phyloP scores from a whole-genome alignment of 2,329 filamentous ascomycete genomes.

The Blastomyces percursus region DNA sequence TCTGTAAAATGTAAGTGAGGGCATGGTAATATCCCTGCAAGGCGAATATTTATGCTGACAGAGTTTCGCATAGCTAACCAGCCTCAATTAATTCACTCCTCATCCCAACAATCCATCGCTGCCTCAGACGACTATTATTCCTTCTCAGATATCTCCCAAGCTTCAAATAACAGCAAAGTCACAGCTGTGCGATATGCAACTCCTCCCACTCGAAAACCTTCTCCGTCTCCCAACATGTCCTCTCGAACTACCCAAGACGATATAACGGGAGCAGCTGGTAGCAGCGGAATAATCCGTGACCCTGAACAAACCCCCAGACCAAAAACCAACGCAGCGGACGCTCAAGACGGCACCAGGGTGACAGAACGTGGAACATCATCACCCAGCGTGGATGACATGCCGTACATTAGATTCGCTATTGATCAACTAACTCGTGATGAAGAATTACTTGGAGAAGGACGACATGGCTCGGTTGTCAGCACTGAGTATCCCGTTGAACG shows the following conservation, averaged over 20 bases:
- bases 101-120: slow-evolving; percentile 38
- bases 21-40: slow-evolving; percentile 3
- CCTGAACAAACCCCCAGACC: neutral
- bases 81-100: slow-evolving; percentile 34
- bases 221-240: slow-evolving; percentile 21
- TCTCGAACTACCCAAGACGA: slow-evolving; percentile 21
- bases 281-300: slow-evolving; percentile 4
- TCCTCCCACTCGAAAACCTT: slow-evolving; percentile 28
- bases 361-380: slow-evolving; percentile 42
- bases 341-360: slow-evolving; percentile 21
- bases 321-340: slow-evolving; percentile 12
- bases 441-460: slow-evolving; percentile 46
- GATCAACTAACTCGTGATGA: slow-evolving; percentile 72
- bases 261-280: slow-evolving; percentile 10
- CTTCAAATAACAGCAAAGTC: slow-evolving; percentile 24
- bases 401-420: slow-evolving; percentile 81
- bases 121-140: slow-evolving; percentile 42
- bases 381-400: slow-evolving; percentile 71
- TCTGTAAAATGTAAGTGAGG: slow-evolving; percentile 31
- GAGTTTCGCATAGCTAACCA: slow-evolving; percentile 28
- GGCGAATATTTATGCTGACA: slow-evolving; percentile 10
- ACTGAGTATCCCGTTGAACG: slow-evolving; percentile 42
- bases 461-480: slow-evolving; percentile 38
- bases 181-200: slow-evolving; percentile 36
- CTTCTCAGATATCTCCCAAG: slow-evolving; percentile 33